Conservation (phyloP, 768 basidiomycete species). For the Mycena metata region DNA sequence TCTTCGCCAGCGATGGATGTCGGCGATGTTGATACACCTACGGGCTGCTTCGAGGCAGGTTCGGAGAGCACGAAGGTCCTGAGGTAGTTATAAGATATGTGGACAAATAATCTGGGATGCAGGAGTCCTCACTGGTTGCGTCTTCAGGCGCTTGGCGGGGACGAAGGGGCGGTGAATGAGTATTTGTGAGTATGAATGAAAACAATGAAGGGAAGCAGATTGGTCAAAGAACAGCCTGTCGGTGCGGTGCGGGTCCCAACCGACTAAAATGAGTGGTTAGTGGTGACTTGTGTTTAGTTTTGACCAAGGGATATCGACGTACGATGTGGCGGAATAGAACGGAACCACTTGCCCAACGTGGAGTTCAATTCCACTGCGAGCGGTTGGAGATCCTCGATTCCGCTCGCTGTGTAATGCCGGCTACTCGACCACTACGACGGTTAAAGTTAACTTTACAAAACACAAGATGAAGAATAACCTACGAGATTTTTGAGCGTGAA, state of each 20-base stretch:
- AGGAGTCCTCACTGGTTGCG: no score
- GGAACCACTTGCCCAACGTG: slow-evolving; percentile 14
- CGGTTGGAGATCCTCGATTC: neutral
- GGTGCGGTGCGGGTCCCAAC: slow-evolving; percentile 2
- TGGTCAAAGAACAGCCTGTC: slow-evolving; percentile 13
- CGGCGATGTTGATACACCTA: slow-evolving; percentile 1
- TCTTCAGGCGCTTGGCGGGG: neutral
- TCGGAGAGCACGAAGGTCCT: neutral
- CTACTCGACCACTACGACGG: neutral
- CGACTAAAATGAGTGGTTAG: neutral
- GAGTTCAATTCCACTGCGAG: neutral
- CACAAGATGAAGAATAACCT: neutral
- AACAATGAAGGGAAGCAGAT: slow-evolving; percentile 14
- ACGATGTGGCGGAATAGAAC: slow-evolving; percentile 12
- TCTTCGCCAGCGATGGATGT: slow-evolving; percentile 5
- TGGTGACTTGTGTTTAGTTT: no score
- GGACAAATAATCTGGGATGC: no score
- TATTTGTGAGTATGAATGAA: slow-evolving; percentile 5
- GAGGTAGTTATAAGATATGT: no score
- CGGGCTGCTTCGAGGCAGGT: neutral
- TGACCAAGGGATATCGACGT: neutral
- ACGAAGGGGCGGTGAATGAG: slow-evolving; percentile 22
- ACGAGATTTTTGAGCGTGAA: slow-evolving; percentile 9
- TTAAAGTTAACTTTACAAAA: no score
- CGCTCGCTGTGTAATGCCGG: neutral